Conservation (phyloP, 257 asterid species). For the Penstemon barbatus region DNA sequence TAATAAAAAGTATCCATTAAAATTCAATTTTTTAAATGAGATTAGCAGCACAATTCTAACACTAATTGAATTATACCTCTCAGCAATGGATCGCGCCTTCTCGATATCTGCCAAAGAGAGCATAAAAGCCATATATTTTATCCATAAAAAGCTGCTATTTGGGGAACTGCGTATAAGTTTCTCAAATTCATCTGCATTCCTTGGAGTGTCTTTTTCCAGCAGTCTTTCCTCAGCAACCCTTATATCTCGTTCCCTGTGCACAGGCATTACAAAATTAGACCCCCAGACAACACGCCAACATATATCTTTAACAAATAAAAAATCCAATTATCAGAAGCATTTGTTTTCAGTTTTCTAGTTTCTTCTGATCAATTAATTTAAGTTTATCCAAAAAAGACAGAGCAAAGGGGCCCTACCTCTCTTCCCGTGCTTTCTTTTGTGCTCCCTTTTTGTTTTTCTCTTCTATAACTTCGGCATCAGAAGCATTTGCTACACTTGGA, state of each 20-base stretch:
- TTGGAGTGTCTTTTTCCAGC: conserved; percentile 71
- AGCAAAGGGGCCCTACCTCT: conserved; percentile 46
- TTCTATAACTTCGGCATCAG: conserved; percentile 38
- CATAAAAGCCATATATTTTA: conserved; percentile 88
- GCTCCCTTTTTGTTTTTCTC: conserved; percentile 54
- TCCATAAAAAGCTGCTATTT: conserved; percentile 88
- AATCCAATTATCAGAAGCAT: background rate
- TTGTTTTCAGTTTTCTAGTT: background rate
- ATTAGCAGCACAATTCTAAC: conserved; percentile 6
- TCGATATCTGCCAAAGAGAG: conserved; percentile 82
- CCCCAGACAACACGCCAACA: conserved; percentile 13
- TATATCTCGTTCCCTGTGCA: conserved; percentile 79
- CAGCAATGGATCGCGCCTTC: conserved; percentile 88
- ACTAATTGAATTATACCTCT: conserved; percentile 51
- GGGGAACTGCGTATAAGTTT: conserved; percentile 78
- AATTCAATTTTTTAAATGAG: background rate
- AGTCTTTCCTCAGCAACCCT: conserved; percentile 93
- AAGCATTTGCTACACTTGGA: conserved; percentile 36
- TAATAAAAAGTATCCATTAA: background rate
- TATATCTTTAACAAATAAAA: background rate
- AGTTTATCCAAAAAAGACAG: conserved; percentile 1
- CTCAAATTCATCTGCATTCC: conserved; percentile 86
- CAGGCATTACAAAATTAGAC: conserved; percentile 18
- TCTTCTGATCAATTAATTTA: too few species aligned
- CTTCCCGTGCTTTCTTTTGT: conserved; percentile 65